These are phyloP conservation scores for Phaeosphaeriaceae sp. DNA, from an alignment of 2,329 filamentous ascomycete genomes.

Conservation along the genomic window DNA sequence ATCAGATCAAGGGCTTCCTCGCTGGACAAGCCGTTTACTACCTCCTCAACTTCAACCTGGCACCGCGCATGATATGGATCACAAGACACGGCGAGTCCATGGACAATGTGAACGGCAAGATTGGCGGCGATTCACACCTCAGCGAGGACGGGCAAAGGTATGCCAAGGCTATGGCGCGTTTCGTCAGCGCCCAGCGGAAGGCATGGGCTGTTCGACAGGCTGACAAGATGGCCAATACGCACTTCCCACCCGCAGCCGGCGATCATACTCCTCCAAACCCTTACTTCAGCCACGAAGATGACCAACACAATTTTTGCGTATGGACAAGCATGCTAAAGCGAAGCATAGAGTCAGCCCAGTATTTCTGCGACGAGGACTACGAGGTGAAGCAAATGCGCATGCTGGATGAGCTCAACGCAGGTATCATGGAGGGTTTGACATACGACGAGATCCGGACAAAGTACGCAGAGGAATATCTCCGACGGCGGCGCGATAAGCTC, in stretches of 20 bases:
- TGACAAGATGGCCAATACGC: conserved; percentile 76
- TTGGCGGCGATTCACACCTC: conserved; percentile 88
- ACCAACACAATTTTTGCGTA: conserved; percentile 90
- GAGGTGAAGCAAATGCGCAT: conserved; percentile 98
- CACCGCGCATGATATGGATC: conserved; percentile 96
- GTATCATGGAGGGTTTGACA: conserved; percentile 91
- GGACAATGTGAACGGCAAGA: conserved; percentile 86
- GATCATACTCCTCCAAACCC: conserved; percentile 96
- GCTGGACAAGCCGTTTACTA: conserved; percentile 94
- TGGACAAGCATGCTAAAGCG: conserved; percentile 98
- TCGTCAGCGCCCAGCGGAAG: conserved; percentile 81
- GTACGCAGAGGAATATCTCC: conserved; percentile 80
- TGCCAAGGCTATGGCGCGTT: conserved; percentile 78
- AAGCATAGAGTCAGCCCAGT: conserved; percentile 84
- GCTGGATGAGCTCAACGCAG: conserved; percentile 95
- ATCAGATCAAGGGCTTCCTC: conserved; percentile 90
- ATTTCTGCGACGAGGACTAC: conserved; percentile 91
- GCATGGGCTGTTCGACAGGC: conserved; percentile 86
- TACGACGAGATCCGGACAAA: conserved; percentile 87
- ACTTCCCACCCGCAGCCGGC: conserved; percentile 88
- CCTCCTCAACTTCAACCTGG: conserved; percentile 94
- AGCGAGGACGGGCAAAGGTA: conserved; percentile 83
- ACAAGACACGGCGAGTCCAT: conserved; percentile 90
- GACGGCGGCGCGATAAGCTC: conserved; percentile 85
- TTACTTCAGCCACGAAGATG: conserved; percentile 64